Evolutionary conservation across 768 basidiomycete genomes (phyloP), one percentile per base, ranked within the genome.

Genomic region (Suillus brevipes): DNA sequence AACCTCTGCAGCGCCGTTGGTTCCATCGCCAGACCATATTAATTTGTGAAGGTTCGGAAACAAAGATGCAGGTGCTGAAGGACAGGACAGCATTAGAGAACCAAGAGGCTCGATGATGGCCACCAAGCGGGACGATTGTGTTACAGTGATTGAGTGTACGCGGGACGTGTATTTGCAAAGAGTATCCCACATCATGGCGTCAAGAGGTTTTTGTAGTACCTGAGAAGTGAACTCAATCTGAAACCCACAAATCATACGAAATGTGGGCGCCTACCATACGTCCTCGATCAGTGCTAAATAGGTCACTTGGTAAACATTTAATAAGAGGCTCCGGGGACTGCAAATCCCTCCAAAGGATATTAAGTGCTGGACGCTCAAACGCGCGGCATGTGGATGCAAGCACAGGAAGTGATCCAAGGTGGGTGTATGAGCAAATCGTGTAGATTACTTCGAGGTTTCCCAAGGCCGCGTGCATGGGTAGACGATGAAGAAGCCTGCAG

Each of bases 371-470:
- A 43, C 72, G 67, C 6, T 61, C 61, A 57, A 74, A 64, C 4
- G 67, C 65, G 40, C 47, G 69, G 59, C 73, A 74, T n/a, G 74
- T 71, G 4, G 69, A 67, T 4, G 73, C 73, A 0, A 75, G 42
- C 1, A 66, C 61, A 14, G 74, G 50, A 38, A 74, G 73, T 13
- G 68, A 70, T 10, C 34, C 7, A 12, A 37, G 36, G n/a, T 37
- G 6, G 4, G n/a, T 37, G 13, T 16, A 16, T 16, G 36, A 57
- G 14, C 36, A 37, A 2, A 57, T 37, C 2, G 13, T 57, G n/a
- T n/a, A 14, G 13, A n/a, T 57, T n/a, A 57, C 6, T 23, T 57
- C 36, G 13, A 23, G 34, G n/a, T 57, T 57, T 57, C n/a, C 12
- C 55, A 57, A 57, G 36, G n/a, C 55, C 8, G 55, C n/a, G 13